Conservation (phyloP, 2,329 filamentous ascomycete genomes). For the Zasmidium cellare region DNA sequence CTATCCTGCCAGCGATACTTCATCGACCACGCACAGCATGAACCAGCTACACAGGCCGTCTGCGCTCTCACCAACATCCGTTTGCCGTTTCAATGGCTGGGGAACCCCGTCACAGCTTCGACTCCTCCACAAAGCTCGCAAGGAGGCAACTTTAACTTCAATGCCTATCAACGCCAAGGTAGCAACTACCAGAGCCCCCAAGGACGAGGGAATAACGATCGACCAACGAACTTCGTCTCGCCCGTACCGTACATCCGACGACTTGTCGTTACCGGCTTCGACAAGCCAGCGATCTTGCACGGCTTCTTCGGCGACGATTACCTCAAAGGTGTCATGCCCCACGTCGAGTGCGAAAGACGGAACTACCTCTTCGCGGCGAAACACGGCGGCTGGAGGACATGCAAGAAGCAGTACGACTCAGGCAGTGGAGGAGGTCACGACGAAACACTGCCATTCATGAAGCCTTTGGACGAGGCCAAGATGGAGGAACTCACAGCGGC, state of each 20-base stretch:
- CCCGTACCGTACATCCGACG: slow-evolving; percentile 88
- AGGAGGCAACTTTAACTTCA: slow-evolving; percentile 17
- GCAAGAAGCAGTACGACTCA: slow-evolving; percentile 83
- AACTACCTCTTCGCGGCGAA: slow-evolving; percentile 97
- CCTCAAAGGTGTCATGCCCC: slow-evolving; percentile 71
- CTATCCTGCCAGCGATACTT: slow-evolving; percentile 90
- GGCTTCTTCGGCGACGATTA: slow-evolving; percentile 98
- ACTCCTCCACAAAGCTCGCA: slow-evolving; percentile 13
- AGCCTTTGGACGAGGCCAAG: slow-evolving; percentile 69
- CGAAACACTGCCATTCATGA: slow-evolving; percentile 84
- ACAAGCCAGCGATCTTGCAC: slow-evolving; percentile 80
- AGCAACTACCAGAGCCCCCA: slow-evolving; percentile 38
- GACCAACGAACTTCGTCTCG: slow-evolving; percentile 53
- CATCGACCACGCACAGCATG: slow-evolving; percentile 85
- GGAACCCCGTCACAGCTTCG: slow-evolving; percentile 49
- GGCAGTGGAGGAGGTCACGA: slow-evolving; percentile 61
- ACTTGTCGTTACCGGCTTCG: slow-evolving; percentile 87
- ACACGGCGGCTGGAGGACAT: slow-evolving; percentile 82
- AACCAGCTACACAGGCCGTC: slow-evolving; percentile 77
- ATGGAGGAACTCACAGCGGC: slow-evolving; percentile 80
- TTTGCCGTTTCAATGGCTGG: slow-evolving; percentile 75
- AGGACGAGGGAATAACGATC: slow-evolving; percentile 23
- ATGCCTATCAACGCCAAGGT: slow-evolving; percentile 38
- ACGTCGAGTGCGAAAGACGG: slow-evolving; percentile 85
- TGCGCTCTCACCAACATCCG: slow-evolving; percentile 90